These are phyloP conservation scores for Exophiala calicioides DNA, from an alignment of 2,329 filamentous ascomycete species.

Conservation along the genomic window DNA sequence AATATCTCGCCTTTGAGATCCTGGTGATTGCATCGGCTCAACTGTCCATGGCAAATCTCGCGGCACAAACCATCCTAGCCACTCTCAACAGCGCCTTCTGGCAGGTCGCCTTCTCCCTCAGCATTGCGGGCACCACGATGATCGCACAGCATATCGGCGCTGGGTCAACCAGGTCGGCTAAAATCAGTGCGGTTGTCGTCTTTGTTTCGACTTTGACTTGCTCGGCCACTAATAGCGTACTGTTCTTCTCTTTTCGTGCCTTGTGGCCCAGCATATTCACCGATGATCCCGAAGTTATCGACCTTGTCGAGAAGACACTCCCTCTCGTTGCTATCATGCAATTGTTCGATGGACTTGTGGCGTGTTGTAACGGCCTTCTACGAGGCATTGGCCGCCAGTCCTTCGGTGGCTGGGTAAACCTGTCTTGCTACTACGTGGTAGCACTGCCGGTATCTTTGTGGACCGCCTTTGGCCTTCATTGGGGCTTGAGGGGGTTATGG, in stretches of 20 bases:
- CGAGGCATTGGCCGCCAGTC: conserved; percentile 76
- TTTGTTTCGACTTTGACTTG: conserved; percentile 62
- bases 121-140: conserved; percentile 74
- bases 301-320: conserved; percentile 62
- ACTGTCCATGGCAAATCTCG: conserved; percentile 70
- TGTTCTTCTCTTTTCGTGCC: conserved; percentile 64
- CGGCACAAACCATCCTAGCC: conserved; percentile 74
- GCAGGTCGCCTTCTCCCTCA: conserved; percentile 79
- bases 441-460: conserved; percentile 73
- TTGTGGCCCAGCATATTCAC: conserved; percentile 71
- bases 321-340: conserved; percentile 77
- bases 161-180: conserved; percentile 70
- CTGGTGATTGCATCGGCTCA: conserved; percentile 72
- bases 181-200: conserved; percentile 68
- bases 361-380: conserved; percentile 72
- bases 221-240: conserved; percentile 67
- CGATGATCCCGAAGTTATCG: conserved; percentile 61
- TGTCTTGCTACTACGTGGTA: conserved; percentile 74
- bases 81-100: conserved; percentile 78
- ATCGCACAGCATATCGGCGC: conserved; percentile 83
- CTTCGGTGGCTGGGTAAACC: conserved; percentile 75
- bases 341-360: conserved; percentile 71
- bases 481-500: conserved; percentile 75
- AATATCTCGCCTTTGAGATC: conserved; percentile 84
- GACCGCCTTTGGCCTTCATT: conserved; percentile 65